Evolutionary conservation across 106 monocot genomes (phyloP).

Genomic region (Platanthera guangdongensis): DNA sequence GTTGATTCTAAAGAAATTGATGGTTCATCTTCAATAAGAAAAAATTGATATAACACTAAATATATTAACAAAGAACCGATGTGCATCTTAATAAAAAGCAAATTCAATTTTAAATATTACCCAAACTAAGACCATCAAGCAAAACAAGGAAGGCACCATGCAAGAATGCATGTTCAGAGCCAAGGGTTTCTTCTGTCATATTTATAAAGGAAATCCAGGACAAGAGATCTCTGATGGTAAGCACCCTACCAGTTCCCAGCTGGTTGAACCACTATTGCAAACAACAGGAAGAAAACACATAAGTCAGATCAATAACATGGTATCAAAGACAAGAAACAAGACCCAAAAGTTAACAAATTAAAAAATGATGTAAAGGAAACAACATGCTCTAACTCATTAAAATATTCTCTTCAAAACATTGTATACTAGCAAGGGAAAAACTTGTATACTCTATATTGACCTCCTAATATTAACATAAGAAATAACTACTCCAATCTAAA

Average conservation of each 20-base stretch:
- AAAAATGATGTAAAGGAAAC: background rate
- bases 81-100: background rate
- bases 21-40: background rate
- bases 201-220: slow-evolving; percentile 87
- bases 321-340: background rate
- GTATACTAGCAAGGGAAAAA: background rate
- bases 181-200: slow-evolving; percentile 52
- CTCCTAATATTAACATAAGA: background rate
- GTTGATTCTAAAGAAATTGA: background rate
- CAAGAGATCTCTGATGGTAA: slow-evolving; percentile 89
- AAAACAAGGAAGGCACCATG: slow-evolving; percentile 87
- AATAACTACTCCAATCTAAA: background rate
- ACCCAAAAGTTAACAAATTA: background rate
- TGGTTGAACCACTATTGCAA: slow-evolving; percentile 74
- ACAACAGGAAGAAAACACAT: slow-evolving; percentile 1
- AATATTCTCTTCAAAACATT: background rate
- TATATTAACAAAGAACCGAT: background rate
- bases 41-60: background rate
- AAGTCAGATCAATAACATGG: background rate
- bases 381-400: background rate
- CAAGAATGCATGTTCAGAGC: slow-evolving; percentile 49
- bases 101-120: slow-evolving; percentile 20
- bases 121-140: slow-evolving; percentile 92
- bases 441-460: background rate
- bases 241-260: slow-evolving; percentile 59